Evolutionary conservation across 345 rosid genomes (phyloP), one percentile per base, ranked within the genome.

Genomic region (Camelina sativa): DNA sequence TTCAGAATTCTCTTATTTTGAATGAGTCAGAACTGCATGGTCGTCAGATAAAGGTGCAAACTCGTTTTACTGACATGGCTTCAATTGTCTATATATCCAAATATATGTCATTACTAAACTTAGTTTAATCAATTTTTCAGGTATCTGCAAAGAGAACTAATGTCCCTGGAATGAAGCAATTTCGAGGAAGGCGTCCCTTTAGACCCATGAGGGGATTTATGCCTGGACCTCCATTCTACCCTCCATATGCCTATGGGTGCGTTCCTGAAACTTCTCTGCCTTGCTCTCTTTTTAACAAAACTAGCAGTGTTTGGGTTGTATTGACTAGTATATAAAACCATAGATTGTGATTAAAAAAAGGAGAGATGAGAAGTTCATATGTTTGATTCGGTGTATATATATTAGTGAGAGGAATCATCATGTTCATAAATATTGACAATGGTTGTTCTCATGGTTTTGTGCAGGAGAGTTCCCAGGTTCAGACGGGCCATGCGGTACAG

Each of bases 21-120:
- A 95, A 95, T 79, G 99, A 95, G 81, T 84, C 99, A 10, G 99
- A 95, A 74, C 80, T 95, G 55, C 99, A 95, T 73, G 99, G 99
- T 58, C 99, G 99, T 43, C 98, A 88, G 75, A 80, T 95, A 47
- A 95, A 95, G 98, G 99, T 95, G 46, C 48, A 60, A 56, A 30
- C 57, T 37, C 13, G 13, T 75, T 59, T 59, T 23, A 63, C 11
- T 12, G 28, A 5, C 50, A 35, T 46, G 41, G 23, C 41, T 17
- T 47, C 9, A 55, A 41, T 22, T 8, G 20, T 38, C 55, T 59
- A 61, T 1, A 52, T 68, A 67, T 19, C 37, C 69, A 23, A 51
- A 30, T 7, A 65, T 2, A 1, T 50, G 23, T 58, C 69, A 30
- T 50, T 5, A 56, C 2, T 3, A 3, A 2, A 25, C 50, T 60